Conservation (phyloP, 1,139 yeast genomes). For the Hemisphaericaspora lyxosophila region DNA sequence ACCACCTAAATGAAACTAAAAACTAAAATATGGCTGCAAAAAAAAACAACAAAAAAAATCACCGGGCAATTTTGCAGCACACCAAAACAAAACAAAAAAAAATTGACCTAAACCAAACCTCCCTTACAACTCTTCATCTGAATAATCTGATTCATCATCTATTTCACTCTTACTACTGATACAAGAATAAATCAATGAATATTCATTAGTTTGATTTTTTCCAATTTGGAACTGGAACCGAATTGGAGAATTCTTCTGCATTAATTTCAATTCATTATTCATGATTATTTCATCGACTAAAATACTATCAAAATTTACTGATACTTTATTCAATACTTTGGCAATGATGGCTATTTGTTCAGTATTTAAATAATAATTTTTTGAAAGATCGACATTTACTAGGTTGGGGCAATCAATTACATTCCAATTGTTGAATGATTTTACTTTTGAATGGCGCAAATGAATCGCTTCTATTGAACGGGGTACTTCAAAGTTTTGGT, state of each 20-base stretch:
- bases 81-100: too few species aligned
- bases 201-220: conserved; percentile 1
- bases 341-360: conserved; percentile 6
- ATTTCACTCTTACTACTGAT: conserved; percentile 1
- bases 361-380: conserved; percentile 5
- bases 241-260: conserved; percentile 5
- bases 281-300: conserved; percentile 5
- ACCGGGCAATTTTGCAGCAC: too few species aligned
- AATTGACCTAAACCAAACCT: too few species aligned
- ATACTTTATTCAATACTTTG: conserved; percentile 1
- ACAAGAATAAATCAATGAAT: conserved; percentile 8
- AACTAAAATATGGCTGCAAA: background rate
- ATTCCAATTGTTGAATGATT: conserved; percentile 1
- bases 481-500: conserved; percentile 3
- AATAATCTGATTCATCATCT: conserved; percentile 5
- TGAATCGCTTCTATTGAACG: conserved; percentile 1
- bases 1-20: too few species aligned
- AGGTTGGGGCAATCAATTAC: conserved; percentile 3
- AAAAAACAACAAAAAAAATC: background rate
- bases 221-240: background rate
- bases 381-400: conserved; percentile 3
- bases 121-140: conserved; percentile 2
- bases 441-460: conserved; percentile 2
- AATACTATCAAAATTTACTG: conserved; percentile 4
- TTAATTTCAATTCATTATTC: conserved; percentile 4